Base-by-base conservation (phyloP, 225 moss, liverwort and hornwort species). In the Anthoceros angustus region DNA sequence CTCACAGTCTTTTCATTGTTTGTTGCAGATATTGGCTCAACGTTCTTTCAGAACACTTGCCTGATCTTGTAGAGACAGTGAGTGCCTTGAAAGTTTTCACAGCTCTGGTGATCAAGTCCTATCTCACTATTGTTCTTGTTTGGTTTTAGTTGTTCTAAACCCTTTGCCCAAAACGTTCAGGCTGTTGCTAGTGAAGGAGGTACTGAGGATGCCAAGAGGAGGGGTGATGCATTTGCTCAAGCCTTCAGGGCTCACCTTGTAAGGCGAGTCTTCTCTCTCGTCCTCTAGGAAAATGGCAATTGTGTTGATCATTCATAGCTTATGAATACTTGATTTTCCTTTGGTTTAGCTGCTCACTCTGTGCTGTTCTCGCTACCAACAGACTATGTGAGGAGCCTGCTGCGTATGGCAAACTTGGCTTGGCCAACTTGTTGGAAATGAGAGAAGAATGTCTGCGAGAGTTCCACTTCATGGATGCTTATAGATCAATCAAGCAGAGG, bases 181-280 rank as follows among this genome's bases (percentile, higher is more conserved):
- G 92, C 98, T 42, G 81, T 98, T 69, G 98, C 98, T 39, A 98
- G 98, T 75, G 92, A 92, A 70, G 92, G 98, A 24, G 98, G 88
- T 61, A 89, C 87, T 16, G 40, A 72, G 20, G 80, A 85, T 79
- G 92, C 92, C 12, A 86, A 83, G 65, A 79, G 86, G 70, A 78
- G 92, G 68, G 98, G 98, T 20, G 83, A 79, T 76, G 98, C 92
- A 20, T 98, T 98, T 77, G 82, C 86, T 21, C 82, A 85, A 75
- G 98, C 98, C 39, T 98, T 98, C 70, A 80, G 82, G 72, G 92
- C 87, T 48, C 98, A 98, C 72, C 71, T 98, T 25, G 78, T 80
- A 42, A 90, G 94, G 94, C 90, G 66, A 64, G 65, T 25, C 32
- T 32, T 38, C 7, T 21, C 38, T 2, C 23, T 50, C 55, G 18